Evolutionary conservation across 495 filamentous ascomycete genomes (phyloP), one percentile per base, ranked within the genome.

Genomic region (Hypoxylon lenormandii): DNA sequence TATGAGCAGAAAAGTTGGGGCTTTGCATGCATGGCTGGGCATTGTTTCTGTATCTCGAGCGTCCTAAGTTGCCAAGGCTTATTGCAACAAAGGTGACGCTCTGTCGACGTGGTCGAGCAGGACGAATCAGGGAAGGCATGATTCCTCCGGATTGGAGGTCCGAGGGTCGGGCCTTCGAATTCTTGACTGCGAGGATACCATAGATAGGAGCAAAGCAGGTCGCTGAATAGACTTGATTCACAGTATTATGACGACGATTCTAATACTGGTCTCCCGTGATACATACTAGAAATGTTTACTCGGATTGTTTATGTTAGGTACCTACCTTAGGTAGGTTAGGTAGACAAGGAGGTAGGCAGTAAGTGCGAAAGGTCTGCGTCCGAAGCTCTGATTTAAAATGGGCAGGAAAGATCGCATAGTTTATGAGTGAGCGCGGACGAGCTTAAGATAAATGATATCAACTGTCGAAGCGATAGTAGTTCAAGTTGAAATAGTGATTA

Each of bases 1-100:
- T 67, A 59, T 65, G 74, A 67, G 64, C 62, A 53, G 46, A 72
- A 76, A 74, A 74, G 46, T 67, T 71, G 43, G 71, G 69, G 51
- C 52, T 65, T n/a, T n/a, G n/a, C n/a, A n/a, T 47, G 62, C 62
- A 72, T 69, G 68, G 50, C 68, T 74, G 50, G 69, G 68, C 58
- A 64, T 69, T 54, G 46, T 42, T 58, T 60, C 28, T 48, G 16
- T 54, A 48, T 60, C 38, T 57, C 8, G 42, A 46, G 43, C 42
- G 53, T 43, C 50, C 15, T 48, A 42, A 53, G 64, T 56, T 64
- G 58, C 37, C 12, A 13, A 62, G 2, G 22, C 28, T 33, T 26
- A 48, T 22, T 30, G 48, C 53, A 54, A 48, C 53, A 36, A 38
- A 45, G 30, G 40, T 2, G 55, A 18, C 23, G 23, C 50, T 52